Evolutionary conservation across 306 rosid genomes (phyloP).

Genomic region (Castanea crenata): DNA sequence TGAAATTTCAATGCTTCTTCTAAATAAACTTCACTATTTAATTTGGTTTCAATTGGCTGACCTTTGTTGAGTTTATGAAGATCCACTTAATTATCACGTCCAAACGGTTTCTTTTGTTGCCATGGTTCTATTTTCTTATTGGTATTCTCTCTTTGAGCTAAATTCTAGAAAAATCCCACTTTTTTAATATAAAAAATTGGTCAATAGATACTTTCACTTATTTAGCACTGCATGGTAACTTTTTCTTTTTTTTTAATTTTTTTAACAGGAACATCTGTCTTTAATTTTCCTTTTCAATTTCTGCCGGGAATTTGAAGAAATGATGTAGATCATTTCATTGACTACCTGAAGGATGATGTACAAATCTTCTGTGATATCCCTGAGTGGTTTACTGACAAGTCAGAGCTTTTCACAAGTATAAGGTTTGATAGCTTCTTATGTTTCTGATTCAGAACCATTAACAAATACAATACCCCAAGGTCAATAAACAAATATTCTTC

Average conservation of each 20-base stretch:
- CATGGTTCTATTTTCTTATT: background rate
- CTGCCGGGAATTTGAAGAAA: slow-evolving; percentile 93
- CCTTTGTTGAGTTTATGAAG: background rate
- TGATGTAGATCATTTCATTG: slow-evolving; percentile 96
- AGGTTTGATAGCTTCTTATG: slow-evolving; percentile 48
- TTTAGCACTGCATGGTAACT: background rate
- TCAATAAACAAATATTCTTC: background rate
- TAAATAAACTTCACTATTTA: background rate
- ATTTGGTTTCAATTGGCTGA: background rate
- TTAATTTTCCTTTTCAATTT: slow-evolving; percentile 9
- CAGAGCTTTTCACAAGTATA: slow-evolving; percentile 88
- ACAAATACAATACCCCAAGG: background rate
- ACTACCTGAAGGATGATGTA: slow-evolving; percentile 88
- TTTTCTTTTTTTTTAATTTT: background rate
- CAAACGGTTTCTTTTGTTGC: background rate
- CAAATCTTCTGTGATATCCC: slow-evolving; percentile 97
- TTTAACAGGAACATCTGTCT: slow-evolving; percentile 12
- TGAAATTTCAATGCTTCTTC: background rate
- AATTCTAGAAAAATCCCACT: background rate
- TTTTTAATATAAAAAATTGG: background rate
- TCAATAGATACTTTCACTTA: background rate
- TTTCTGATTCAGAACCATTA: slow-evolving; percentile 1
- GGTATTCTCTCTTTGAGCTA: background rate
- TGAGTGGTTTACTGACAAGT: slow-evolving; percentile 91
- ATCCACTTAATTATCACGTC: background rate